A percentile compares a stretch with the other conserved stretches of the same genome.
phyloP scores from a whole-genome alignment of 164 flowering plant species.

The Annona cherimola region DNA sequence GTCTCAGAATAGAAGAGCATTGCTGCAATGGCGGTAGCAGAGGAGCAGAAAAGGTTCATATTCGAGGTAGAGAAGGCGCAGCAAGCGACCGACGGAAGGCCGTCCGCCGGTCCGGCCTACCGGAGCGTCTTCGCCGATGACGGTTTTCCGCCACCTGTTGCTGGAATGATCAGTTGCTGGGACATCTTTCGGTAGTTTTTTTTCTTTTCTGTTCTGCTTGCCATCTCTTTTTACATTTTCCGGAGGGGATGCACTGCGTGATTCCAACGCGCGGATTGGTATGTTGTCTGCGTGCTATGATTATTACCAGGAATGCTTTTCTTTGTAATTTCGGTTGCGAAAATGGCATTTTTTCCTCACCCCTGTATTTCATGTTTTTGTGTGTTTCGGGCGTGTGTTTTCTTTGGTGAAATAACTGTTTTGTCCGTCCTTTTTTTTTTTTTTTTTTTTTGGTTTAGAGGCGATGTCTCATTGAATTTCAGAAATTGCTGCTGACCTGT shows the following conservation, averaged over 20 bases:
- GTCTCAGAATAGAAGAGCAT: too few species aligned
- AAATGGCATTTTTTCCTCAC: too few species aligned
- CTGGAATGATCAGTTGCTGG: constrained; percentile 77
- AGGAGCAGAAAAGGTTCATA: constrained; percentile 36
- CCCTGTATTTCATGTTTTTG: background rate
- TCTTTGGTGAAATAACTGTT: background rate
- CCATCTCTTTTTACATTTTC: background rate
- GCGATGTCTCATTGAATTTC: too few species aligned
- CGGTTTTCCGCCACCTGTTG: constrained; percentile 60
- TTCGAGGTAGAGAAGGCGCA: constrained; percentile 65
- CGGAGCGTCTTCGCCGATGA: constrained; percentile 70
- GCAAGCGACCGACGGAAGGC: constrained; percentile 43
- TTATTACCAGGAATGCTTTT: background rate
- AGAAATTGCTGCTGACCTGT: too few species aligned
- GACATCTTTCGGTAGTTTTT: constrained; percentile 73
- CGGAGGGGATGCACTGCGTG: background rate
- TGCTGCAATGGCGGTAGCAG: constrained; percentile 13
- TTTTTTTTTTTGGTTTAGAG: background rate
- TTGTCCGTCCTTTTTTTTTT: background rate
- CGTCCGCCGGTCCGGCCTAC: constrained; percentile 84
- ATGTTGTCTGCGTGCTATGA: background rate
- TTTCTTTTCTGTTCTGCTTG: background rate
- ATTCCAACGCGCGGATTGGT: background rate
- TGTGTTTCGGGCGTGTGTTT: background rate
- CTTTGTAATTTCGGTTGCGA: background rate